These are phyloP conservation scores for Berberis vulgaris DNA, from an alignment of 164 flowering plant species.

Conservation along the genomic window DNA sequence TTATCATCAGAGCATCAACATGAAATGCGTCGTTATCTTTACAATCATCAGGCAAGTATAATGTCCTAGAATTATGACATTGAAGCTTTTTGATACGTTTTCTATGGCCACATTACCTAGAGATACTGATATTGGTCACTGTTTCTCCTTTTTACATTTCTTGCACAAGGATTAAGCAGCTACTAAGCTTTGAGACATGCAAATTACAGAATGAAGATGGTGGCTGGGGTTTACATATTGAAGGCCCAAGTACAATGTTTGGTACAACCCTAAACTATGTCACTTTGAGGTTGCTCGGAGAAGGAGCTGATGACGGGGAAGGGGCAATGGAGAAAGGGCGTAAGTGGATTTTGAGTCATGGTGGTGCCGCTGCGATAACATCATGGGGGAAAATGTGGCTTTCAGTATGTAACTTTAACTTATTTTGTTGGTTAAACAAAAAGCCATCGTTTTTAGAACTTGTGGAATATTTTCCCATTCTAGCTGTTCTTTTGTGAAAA, in stretches of 20 bases:
- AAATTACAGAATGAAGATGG: conserved; percentile 62
- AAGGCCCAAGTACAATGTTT: conserved; percentile 70
- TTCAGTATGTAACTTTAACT: conserved; percentile 22
- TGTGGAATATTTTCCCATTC: background rate
- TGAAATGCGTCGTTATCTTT: conserved; percentile 54
- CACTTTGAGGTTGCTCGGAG: conserved; percentile 51
- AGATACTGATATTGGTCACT: too few species aligned
- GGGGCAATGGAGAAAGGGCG: conserved; percentile 36
- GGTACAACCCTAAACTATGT: conserved; percentile 48
- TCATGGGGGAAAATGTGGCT: conserved; percentile 75
- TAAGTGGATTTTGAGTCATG: conserved; percentile 56
- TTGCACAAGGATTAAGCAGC: background rate
- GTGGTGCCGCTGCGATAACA: conserved; percentile 36
- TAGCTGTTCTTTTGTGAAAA: background rate
- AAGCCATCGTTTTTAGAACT: background rate
- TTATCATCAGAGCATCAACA: conserved; percentile 35
- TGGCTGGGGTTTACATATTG: conserved; percentile 85
- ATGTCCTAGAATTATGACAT: background rate
- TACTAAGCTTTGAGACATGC: background rate
- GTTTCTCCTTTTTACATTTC: background rate
- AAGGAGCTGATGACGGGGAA: conserved; percentile 37
- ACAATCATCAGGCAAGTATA: conserved; percentile 59
- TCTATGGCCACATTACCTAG: background rate
- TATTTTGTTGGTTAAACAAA: background rate
- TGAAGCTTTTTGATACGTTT: background rate